phyloP scores from a whole-genome alignment of 345 rosid species.

The Orychophragmus violaceus region DNA sequence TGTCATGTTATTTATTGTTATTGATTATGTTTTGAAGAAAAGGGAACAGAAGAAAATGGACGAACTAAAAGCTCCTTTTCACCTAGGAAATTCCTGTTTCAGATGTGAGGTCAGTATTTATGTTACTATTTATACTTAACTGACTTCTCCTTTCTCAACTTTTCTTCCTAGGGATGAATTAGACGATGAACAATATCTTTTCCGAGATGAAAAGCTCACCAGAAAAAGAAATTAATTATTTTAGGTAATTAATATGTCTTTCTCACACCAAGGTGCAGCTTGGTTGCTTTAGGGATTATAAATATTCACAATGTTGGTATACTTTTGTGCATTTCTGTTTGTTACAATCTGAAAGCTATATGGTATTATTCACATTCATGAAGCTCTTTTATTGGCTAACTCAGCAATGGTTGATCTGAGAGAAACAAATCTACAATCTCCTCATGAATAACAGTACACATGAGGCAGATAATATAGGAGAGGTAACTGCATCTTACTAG shows the following conservation, averaged over 20 bases:
- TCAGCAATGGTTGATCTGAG: neutral
- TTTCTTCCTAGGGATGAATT: slow-evolving; percentile 50
- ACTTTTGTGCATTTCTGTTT: neutral
- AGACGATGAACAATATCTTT: slow-evolving; percentile 69
- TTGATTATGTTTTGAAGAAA: slow-evolving; percentile 67
- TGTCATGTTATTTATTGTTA: too few species aligned
- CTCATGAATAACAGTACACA: slow-evolving; percentile 54
- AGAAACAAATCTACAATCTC: slow-evolving; percentile 57
- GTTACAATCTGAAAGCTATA: neutral
- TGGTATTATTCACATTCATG: too few species aligned
- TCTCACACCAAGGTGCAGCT: neutral
- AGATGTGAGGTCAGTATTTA: neutral
- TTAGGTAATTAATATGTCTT: slow-evolving; percentile 38
- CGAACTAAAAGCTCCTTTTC: slow-evolving; percentile 53
- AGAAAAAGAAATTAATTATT: slow-evolving; percentile 45
- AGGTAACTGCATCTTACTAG: slow-evolving; percentile 37
- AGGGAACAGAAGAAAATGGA: slow-evolving; percentile 77
- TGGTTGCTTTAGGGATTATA: neutral
- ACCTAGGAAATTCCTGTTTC: neutral
- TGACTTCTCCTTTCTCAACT: neutral
- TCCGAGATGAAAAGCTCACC: slow-evolving; percentile 54
- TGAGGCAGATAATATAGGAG: slow-evolving; percentile 46
- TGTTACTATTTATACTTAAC: neutral
- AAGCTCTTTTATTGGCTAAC: neutral
- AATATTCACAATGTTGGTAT: neutral